A percentile compares a stretch with the other conserved stretches of the same genome.
Evolutionary conservation across 2,329 filamentous ascomycete species (phyloP).

Genomic region (Neofusicoccum cordaticola): DNA sequence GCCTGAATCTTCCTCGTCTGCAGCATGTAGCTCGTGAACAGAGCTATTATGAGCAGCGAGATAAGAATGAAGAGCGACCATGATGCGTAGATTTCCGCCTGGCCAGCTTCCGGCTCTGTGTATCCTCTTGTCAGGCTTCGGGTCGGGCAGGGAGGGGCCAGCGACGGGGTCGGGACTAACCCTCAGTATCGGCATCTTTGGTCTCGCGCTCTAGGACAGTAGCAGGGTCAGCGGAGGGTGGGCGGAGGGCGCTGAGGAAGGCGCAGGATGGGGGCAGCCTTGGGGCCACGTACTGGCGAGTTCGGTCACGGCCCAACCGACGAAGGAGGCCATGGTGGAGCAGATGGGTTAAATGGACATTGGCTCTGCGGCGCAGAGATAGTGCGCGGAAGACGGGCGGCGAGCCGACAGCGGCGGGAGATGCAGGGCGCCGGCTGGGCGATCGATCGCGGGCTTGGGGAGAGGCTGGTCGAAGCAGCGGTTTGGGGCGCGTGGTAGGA

Average conservation of each 20-base stretch:
- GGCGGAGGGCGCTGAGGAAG: constrained; percentile 18
- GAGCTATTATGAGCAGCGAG: constrained; percentile 84
- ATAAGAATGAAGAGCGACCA: constrained; percentile 98
- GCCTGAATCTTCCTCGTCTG: constrained; percentile 97
- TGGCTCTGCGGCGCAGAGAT: constrained; percentile 13
- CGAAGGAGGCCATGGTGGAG: constrained; percentile 36
- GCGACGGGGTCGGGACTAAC: constrained; percentile 28
- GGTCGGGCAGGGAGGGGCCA: constrained; percentile 17
- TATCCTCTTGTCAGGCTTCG: constrained; percentile 33
- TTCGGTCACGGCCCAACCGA: constrained; percentile 37
- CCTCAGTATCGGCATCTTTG: constrained; percentile 47
- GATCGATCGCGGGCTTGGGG: not conserved
- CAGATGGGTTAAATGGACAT: constrained; percentile 11
- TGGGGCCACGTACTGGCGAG: constrained; percentile 36
- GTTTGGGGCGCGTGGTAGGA: not conserved
- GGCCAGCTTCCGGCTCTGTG: constrained; percentile 71
- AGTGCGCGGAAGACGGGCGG: not conserved
- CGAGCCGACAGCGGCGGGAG: not conserved
- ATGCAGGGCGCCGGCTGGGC: not conserved
- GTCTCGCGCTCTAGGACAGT: constrained; percentile 40
- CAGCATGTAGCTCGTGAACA: constrained; percentile 95
- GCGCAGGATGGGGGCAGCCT: constrained; percentile 22
- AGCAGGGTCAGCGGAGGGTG: constrained; percentile 2
- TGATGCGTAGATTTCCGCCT: constrained; percentile 93
- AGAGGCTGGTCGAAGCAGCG: not conserved